Evolutionary conservation across 1,284 basidiomycete genomes (phyloP), one percentile per base, ranked within the genome.

Genomic region (Sporisorium iseilematis-ciliati): DNA sequence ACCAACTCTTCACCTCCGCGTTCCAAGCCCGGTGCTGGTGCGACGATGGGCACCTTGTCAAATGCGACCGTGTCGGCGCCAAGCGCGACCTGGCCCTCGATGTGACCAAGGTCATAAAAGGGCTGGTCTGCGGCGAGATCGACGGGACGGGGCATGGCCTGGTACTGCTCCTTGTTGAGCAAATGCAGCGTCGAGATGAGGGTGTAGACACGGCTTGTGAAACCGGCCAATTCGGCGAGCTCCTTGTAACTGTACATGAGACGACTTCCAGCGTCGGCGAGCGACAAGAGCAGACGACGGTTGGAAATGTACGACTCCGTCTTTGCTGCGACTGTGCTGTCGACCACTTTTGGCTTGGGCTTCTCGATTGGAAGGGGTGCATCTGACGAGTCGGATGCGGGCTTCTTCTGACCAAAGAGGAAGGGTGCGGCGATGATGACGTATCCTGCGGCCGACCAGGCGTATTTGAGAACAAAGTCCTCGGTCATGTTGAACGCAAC

Each of bases 221-320:
- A 91, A 10, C 95, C 95, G 0, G 94, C 94, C 26, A 98, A 89
- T 84, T 97, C 93, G 45, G 97, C 91, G 2, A 99, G 88, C 53
- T 82, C 83, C 76, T 94, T 94, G 86, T 94, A 93, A 7, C 92
- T 92, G 83, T 93, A 93, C 93, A 94, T 94, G 45, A 97, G 87
- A 40, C 94, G 89, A 2, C 95, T 94, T 21, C 95, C 96, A 0
- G 95, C 96, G 81, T 99, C 95, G 4, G 95, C 95, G 6, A 97
- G 90, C 0, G 95, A 95, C 38, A 98, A 88, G 3, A 98, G 88
- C 4, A 98, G 89, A 21, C 95, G 90, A 33, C 81, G 73, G 72
- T 95, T 97, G 23, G 95, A 96, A 62, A 98, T 94, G 85, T 98
- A 98, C 43, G 70, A 90, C 79, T 92, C 91, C 0, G 91, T 91